Conservation (phyloP, 202 grass and related monocot species). For the Cymbopogon flexuosus region DNA sequence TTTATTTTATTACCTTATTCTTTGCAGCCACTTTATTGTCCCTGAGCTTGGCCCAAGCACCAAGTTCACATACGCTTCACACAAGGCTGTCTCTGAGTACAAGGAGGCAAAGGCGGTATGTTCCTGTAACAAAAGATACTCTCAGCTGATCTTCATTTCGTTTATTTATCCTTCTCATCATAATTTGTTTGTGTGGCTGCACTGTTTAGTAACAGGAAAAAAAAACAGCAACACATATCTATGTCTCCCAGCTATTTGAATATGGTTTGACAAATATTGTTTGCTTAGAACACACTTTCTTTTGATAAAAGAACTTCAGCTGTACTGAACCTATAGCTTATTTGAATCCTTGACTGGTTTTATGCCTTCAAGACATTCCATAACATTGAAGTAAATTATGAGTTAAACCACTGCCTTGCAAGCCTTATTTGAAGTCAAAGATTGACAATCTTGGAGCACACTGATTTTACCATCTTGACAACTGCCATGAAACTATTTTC, state of each 20-base stretch:
- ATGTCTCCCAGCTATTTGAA: conserved; percentile 2
- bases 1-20: conserved; percentile 21
- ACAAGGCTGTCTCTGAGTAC: conserved; percentile 95
- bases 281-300: background rate
- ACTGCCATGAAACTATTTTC: background rate
- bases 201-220: background rate
- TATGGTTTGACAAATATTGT: background rate
- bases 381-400: background rate
- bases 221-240: background rate
- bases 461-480: background rate
- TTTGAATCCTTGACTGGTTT: background rate
- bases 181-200: conserved; percentile 2
- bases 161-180: background rate
- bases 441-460: background rate
- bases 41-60: conserved; percentile 79
- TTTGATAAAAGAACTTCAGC: background rate
- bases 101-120: conserved; percentile 98
- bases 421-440: conserved; percentile 1
- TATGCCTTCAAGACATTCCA: background rate
- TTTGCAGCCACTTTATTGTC: conserved; percentile 88
- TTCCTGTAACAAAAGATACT: conserved; percentile 2
- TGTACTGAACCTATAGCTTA: background rate
- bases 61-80: conserved; percentile 89
- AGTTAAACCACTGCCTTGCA: background rate
- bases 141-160: background rate